Base-by-base conservation (phyloP, 768 basidiomycete species). In the Pleurotus tuoliensis region DNA sequence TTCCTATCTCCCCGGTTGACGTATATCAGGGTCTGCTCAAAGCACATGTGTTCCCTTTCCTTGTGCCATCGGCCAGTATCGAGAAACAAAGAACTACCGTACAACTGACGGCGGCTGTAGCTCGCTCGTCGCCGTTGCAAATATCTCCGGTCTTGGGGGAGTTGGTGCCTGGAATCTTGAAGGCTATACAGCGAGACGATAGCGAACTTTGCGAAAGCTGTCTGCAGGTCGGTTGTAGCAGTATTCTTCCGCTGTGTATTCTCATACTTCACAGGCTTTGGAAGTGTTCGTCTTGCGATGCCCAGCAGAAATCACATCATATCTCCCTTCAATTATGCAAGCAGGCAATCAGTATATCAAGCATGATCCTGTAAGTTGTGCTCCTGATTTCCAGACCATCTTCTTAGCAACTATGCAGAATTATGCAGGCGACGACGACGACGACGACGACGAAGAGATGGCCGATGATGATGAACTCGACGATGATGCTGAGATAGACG, bases 241-340 rank as follows among this genome's bases (percentile, higher is more conserved):
- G 49, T 16, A 6, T 58, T 18, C 6, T 41, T 47, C 13, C 22
- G 37, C 20, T 43, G 45, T 57, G 34, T 61, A 20, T 18, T 11
- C 53, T 27, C 56, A 69, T 64, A 44, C 4, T 22, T 65, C 38
- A 8, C 59, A 90, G 88, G 90, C 96, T 3, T 72, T 98, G 58
- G 97, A 99, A 70, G 84, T 86, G 0, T 72, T 98, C 3, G 77
- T 95, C 0, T 70, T 98, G 60, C 82, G 89, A 56, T 93, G 93
- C 65, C 92, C 95, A 0, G 75, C 82, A 5, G 94, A 97, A 63
- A 82, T 89, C 27, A 85, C 88, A 0, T 79, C 87, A 0, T 94
- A 86, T 67, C 69, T 96, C 34, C 73, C 72, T 50, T 70, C 78
- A 6, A 88, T 95, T 61, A 76, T 90, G 13, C 84, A 88, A 58